Base-by-base conservation (phyloP, 2,329 filamentous ascomycete genomes). In the Domatiomyces globalis region DNA sequence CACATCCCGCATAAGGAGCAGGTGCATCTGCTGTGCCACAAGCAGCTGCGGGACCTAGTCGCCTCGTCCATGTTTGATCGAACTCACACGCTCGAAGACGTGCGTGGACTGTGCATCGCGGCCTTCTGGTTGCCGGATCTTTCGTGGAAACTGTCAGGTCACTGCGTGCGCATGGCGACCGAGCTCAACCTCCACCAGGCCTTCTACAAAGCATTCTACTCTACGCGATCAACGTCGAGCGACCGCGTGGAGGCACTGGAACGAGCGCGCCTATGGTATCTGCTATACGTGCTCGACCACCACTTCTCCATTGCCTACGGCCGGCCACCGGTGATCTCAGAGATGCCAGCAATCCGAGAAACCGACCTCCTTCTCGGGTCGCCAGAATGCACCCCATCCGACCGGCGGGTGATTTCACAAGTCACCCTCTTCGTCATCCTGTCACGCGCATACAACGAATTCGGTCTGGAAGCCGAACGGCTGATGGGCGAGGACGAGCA, bases 241-340 rank as follows among this genome's bases (percentile, higher is more conserved):
- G 55, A 60, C 10, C 51, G 58, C 10, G 51, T 49, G 36, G 49
- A 56, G 10, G 50, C 56, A 22, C 72, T 75, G 51, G 76, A 80
- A 52, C 72, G 73, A 36, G 71, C 79, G 3, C 70, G 79, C 18
- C 63, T 82, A 10, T 82, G 79, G 79, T 82, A 80, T 61, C 62
- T 80, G 33, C 64, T 81, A 0, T 83, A 82, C 58, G 77, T 81
- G 1, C 82, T 79, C 59, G 80, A 83, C 58, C 79, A 81, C 54
- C 80, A 83, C 61, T 77, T 82, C 25, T 78, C 77, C 17, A 81
- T 80, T 19, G 66, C 80, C 0, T 81, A 82, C 50, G 77, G 77
- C 1, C 69, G 79, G 2, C 75, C 76, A 1, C 74, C 77, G 0
- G 73, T 80, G 7, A 75, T 80, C 0, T 74, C 76, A 25, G 78